phyloP scores from a whole-genome alignment of 805 yeast species.

The Candida ficus region DNA sequence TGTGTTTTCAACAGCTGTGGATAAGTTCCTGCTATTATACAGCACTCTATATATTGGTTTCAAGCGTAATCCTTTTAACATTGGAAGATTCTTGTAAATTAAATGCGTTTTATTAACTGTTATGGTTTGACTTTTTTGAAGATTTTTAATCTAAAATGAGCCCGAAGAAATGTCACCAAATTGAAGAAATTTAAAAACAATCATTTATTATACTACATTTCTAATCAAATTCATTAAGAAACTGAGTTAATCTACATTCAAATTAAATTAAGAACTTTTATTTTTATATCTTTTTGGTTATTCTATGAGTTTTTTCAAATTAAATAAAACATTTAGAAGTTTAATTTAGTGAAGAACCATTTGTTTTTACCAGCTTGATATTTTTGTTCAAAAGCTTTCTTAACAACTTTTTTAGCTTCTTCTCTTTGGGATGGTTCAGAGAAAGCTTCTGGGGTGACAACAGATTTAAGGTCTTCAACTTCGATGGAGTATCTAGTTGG shows the following conservation, averaged over 20 bases:
- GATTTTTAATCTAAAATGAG: no score
- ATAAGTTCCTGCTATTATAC: background rate
- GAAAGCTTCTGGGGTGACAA: conserved; percentile 89
- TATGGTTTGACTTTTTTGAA: background rate
- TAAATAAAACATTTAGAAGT: conserved; percentile 48
- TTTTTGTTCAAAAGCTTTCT: conserved; percentile 99
- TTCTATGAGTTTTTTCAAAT: background rate
- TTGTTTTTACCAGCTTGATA: conserved; percentile 99
- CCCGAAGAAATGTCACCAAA: no score
- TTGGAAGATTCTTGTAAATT: background rate
- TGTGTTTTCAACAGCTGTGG: background rate
- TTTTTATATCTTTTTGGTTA: background rate
- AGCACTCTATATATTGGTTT: no score
- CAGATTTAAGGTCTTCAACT: conserved; percentile 90
- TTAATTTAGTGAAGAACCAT: conserved; percentile 99
- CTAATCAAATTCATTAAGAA: background rate
- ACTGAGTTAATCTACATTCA: background rate
- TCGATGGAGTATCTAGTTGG: conserved; percentile 99
- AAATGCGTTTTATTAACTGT: background rate
- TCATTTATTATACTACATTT: background rate
- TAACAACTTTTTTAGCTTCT: conserved; percentile 98
- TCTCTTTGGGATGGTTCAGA: conserved; percentile 97
- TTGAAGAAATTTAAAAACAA: background rate
- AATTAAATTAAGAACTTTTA: background rate
- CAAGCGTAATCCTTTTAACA: background rate